phyloP scores from a whole-genome alignment of 768 basidiomycete species.

The Amanita brunnescens region DNA sequence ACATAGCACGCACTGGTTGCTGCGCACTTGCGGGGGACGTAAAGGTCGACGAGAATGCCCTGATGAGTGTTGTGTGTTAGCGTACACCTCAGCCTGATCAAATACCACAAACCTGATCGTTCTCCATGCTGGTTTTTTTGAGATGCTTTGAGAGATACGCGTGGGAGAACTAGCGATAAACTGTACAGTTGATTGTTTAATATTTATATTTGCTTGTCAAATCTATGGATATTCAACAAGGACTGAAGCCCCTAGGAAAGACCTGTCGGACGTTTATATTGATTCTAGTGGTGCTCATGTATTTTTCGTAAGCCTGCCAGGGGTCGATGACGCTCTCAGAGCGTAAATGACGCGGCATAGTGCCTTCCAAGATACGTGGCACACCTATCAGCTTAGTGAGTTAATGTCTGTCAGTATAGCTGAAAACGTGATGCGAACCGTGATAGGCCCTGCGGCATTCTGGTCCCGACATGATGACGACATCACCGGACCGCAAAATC shows the following conservation, averaged over 20 bases:
- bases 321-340: conserved; percentile 16
- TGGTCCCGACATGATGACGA: conserved; percentile 88
- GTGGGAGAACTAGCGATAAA: conserved; percentile 29
- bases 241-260: conserved; percentile 62
- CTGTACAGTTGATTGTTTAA: conserved; percentile 28
- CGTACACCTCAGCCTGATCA: conserved; percentile 2
- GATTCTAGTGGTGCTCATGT: conserved; percentile 63
- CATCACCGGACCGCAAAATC: conserved; percentile 85
- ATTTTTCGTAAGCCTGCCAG: conserved; percentile 58
- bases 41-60: conserved; percentile 99
- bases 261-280: conserved; percentile 92
- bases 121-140: conserved; percentile 60
- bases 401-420: background rate
- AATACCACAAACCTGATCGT: conserved; percentile 64
- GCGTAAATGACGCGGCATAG: conserved; percentile 56
- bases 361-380: conserved; percentile 78
- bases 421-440: conserved; percentile 39
- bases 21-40: conserved; percentile 99
- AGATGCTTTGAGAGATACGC: conserved; percentile 14
- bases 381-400: conserved; percentile 43
- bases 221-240: background rate
- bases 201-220: background rate
- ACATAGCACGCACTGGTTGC: conserved; percentile 73
- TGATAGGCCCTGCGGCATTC: conserved; percentile 85
- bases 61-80: conserved; percentile 21